Percentiles rank a stretch among this genome's conserved stretches.
These are phyloP conservation scores for Casaregolazyma lundiana DNA, from an alignment of 1,139 yeast species.

Conservation along the genomic window DNA sequence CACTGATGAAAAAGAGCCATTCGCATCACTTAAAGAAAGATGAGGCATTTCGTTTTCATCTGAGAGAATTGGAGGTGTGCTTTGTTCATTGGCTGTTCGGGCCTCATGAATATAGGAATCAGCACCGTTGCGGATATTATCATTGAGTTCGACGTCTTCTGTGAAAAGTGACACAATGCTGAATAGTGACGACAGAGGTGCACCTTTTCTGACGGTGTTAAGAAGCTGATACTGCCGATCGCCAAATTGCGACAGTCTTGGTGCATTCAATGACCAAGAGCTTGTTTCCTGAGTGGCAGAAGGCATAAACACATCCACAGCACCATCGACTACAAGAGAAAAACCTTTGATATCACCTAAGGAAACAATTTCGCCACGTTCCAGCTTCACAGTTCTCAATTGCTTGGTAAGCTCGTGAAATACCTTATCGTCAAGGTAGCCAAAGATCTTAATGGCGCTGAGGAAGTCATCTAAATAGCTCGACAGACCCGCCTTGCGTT, in stretches of 20 bases:
- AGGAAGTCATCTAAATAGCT: slow-evolving; percentile 83
- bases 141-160: slow-evolving; percentile 30
- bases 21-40: slow-evolving; percentile 10
- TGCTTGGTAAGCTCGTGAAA: slow-evolving; percentile 89
- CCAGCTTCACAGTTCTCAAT: slow-evolving; percentile 83
- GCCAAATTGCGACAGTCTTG: slow-evolving; percentile 1
- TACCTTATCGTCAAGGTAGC: slow-evolving; percentile 83
- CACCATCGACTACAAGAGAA: slow-evolving; percentile 91
- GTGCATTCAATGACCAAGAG: slow-evolving; percentile 40
- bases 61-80: neutral
- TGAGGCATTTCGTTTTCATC: slow-evolving; percentile 6
- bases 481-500: slow-evolving; percentile 40
- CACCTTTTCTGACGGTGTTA: slow-evolving; percentile 80
- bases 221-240: slow-evolving; percentile 61
- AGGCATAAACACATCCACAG: slow-evolving; percentile 71
- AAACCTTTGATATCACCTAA: slow-evolving; percentile 78
- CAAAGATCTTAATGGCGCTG: slow-evolving; percentile 88
- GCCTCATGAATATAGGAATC: neutral
- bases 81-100: neutral
- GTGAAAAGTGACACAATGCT: slow-evolving; percentile 72
- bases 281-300: slow-evolving; percentile 41
- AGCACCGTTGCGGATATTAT: slow-evolving; percentile 13
- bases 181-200: slow-evolving; percentile 76
- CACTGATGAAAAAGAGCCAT: neutral
- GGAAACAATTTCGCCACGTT: slow-evolving; percentile 68